Evolutionary conservation across 129 eudicot species (phyloP).

Genomic region (Chrysanthemum lavandulifolium): DNA sequence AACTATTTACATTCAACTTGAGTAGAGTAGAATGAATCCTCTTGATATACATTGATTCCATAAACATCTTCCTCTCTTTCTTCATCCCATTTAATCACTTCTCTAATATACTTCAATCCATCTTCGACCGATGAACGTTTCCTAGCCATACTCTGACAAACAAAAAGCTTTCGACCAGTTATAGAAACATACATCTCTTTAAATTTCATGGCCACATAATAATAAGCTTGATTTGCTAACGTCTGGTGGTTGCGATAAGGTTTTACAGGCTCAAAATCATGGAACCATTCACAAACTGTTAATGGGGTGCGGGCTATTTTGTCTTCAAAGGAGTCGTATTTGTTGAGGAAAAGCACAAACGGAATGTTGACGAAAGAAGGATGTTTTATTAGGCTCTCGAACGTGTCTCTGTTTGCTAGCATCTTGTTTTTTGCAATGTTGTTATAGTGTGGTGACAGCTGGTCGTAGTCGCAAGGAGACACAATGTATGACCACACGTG

Average conservation of each 20-base stretch:
- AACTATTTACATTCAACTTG: slow-evolving; percentile 11
- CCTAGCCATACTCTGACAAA: slow-evolving; percentile 29
- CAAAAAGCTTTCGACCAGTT: slow-evolving; percentile 51
- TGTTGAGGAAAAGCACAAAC: slow-evolving; percentile 43
- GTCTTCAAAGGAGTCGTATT: slow-evolving; percentile 47
- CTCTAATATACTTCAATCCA: slow-evolving; percentile 31
- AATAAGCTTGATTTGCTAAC: slow-evolving; percentile 40
- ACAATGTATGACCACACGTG: slow-evolving; percentile 37
- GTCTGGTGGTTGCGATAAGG: slow-evolving; percentile 29
- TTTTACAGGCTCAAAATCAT: slow-evolving; percentile 37
- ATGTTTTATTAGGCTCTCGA: slow-evolving; percentile 37
- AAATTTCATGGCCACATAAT: slow-evolving; percentile 45
- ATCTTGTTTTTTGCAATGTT: slow-evolving; percentile 36
- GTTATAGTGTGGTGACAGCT: slow-evolving; percentile 18
- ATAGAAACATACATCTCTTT: slow-evolving; percentile 40
- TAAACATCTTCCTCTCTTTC: slow-evolving; percentile 25
- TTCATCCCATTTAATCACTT: slow-evolving; percentile 29
- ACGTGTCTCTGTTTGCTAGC: slow-evolving; percentile 38
- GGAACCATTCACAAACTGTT: slow-evolving; percentile 49
- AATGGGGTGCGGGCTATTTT: slow-evolving; percentile 36
- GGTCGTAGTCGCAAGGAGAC: slow-evolving; percentile 49
- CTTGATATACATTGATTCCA: background rate
- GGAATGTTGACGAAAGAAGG: slow-evolving; percentile 34
- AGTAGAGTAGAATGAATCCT: slow-evolving; percentile 10
- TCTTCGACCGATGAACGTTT: slow-evolving; percentile 38